Conservation (phyloP, 345 rosid genomes). For the Euclidium syriacum region DNA sequence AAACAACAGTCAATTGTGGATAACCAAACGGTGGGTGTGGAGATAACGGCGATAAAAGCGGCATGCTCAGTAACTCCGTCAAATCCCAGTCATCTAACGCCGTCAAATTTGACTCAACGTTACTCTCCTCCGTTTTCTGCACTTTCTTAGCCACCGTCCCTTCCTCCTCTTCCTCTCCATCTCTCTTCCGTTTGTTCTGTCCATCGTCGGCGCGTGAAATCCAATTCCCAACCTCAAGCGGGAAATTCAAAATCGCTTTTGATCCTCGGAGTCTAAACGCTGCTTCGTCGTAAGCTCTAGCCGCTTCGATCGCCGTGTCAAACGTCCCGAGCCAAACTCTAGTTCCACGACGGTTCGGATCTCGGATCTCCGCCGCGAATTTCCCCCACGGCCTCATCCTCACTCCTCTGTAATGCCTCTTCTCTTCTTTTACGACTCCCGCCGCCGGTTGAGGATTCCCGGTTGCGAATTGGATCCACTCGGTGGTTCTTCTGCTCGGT, state of each 20-base stretch:
- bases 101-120: constrained; percentile 35
- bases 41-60: constrained; percentile 54
- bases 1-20: constrained; percentile 29
- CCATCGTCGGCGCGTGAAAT: constrained; percentile 23
- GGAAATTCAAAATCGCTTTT: constrained; percentile 84
- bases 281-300: constrained; percentile 78
- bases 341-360: constrained; percentile 66
- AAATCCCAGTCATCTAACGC: constrained; percentile 37
- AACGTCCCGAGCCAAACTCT: constrained; percentile 91
- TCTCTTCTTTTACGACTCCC: constrained; percentile 20
- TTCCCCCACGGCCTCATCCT: constrained; percentile 93
- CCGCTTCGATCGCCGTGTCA: constrained; percentile 68
- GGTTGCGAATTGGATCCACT: constrained; percentile 43
- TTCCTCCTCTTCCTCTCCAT: constrained; percentile 13
- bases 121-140: constrained; percentile 29
- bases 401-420: constrained; percentile 83
- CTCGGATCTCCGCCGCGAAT: constrained; percentile 95
- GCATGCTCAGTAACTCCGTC: constrained; percentile 42
- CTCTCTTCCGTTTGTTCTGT: constrained; percentile 42
- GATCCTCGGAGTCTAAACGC: constrained; percentile 78
- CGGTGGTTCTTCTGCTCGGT: constrained; percentile 38
- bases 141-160: constrained; percentile 2
- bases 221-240: constrained; percentile 56
- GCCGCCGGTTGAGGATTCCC: constrained; percentile 12
- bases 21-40: constrained; percentile 37